Conservation (phyloP, 1,139 yeast genomes). For the Chernovozyma aurita region DNA sequence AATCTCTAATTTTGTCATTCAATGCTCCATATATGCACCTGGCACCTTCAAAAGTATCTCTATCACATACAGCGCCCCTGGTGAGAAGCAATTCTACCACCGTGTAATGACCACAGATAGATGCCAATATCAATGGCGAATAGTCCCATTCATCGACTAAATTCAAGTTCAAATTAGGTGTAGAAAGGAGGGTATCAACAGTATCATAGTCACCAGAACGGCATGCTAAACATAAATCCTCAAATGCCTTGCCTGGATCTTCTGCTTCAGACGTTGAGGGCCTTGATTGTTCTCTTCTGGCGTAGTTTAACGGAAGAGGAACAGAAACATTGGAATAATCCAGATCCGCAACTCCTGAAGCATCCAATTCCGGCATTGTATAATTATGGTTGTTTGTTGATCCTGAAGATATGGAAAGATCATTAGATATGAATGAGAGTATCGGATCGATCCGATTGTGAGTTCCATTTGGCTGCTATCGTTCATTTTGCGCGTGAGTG, state of each 20-base stretch:
- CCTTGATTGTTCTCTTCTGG: neutral
- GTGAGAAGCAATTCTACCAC: conserved; percentile 54
- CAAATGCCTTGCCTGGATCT: neutral
- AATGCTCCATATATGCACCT: conserved; percentile 77
- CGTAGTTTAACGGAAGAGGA: neutral
- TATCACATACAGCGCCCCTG: conserved; percentile 72
- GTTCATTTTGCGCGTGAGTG: no score
- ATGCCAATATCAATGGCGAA: conserved; percentile 68
- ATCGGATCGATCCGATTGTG: no score
- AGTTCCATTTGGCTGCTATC: no score
- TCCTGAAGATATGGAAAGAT: no score
- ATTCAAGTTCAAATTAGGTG: conserved; percentile 56
- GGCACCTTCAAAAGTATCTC: conserved; percentile 78
- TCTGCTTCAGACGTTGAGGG: neutral
- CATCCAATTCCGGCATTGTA: neutral
- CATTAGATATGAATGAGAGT: no score
- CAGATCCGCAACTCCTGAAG: neutral
- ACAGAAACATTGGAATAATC: neutral
- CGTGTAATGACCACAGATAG: conserved; percentile 67
- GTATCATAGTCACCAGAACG: conserved; percentile 62
- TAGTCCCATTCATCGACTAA: conserved; percentile 70
- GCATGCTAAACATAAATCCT: conserved; percentile 60
- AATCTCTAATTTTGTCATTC: conserved; percentile 57
- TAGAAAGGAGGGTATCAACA: conserved; percentile 51
- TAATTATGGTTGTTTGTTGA: neutral